phyloP scores from a whole-genome alignment of 225 moss, liverwort and hornwort genomes.

The Climacium dendroides region DNA sequence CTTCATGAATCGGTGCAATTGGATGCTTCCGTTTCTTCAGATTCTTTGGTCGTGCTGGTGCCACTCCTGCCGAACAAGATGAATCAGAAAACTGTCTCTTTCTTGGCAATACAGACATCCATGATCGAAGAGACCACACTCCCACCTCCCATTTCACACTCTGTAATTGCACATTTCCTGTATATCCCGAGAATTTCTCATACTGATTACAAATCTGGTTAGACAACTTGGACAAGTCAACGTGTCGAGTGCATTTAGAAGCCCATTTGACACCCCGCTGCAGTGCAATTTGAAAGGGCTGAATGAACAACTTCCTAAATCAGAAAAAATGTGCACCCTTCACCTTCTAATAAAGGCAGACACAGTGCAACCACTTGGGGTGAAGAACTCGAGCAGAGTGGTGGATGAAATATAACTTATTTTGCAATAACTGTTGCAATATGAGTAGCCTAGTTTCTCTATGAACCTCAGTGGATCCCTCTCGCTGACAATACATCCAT shows the following conservation, averaged over 20 bases:
- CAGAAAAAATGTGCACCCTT: background rate
- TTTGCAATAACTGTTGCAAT: background rate
- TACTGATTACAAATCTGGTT: background rate
- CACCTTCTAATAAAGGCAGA: background rate
- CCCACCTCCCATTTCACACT: background rate
- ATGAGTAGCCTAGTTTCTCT: background rate
- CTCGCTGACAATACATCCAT: background rate
- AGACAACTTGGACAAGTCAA: background rate
- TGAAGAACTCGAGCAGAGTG: background rate
- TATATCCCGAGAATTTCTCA: background rate
- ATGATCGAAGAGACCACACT: background rate
- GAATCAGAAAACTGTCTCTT: background rate
- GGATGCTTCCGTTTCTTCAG: slow-evolving; percentile 43
- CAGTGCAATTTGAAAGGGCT: background rate
- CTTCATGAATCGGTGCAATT: slow-evolving; percentile 3
- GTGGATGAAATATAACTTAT: background rate
- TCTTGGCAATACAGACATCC: background rate
- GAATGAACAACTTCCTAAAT: background rate
- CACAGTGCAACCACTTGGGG: background rate
- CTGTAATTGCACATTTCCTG: background rate
- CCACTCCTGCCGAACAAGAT: slow-evolving; percentile 1
- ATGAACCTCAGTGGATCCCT: background rate
- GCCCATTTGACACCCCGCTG: background rate
- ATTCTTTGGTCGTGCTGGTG: slow-evolving; percentile 24
- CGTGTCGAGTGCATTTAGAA: background rate